These are phyloP conservation scores for Omphalotus guepiniiformis DNA, from an alignment of 768 basidiomycete species.

Conservation along the genomic window DNA sequence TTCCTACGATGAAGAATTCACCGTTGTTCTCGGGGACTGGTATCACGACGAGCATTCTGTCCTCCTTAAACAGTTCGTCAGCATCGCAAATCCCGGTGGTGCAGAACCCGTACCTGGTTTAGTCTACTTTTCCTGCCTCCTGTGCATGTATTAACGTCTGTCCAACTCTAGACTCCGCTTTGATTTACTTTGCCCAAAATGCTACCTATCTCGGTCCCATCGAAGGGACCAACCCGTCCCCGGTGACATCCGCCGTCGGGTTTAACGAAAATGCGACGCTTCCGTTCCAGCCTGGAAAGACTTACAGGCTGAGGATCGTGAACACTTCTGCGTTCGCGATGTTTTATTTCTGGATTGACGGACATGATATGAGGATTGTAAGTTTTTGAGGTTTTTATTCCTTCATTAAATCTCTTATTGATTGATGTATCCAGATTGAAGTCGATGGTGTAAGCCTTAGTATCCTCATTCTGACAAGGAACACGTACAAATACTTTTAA, in stretches of 20 bases:
- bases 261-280: slow-evolving; percentile 88
- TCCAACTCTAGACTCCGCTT: slow-evolving; percentile 53
- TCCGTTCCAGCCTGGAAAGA: slow-evolving; percentile 82
- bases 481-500: too few relatives aligned
- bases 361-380: slow-evolving; percentile 71
- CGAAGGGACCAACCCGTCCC: slow-evolving; percentile 41
- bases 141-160: too few relatives aligned
- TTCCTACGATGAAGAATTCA: slow-evolving; percentile 87
- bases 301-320: slow-evolving; percentile 83
- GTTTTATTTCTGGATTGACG: slow-evolving; percentile 88
- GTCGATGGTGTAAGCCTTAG: too few relatives aligned
- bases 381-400: neutral
- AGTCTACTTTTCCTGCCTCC: too few relatives aligned
- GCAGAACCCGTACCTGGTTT: slow-evolving; percentile 85
- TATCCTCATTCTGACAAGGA: too few relatives aligned
- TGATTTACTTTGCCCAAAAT: slow-evolving; percentile 83
- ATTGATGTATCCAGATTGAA: slow-evolving; percentile 43
- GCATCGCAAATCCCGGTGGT: slow-evolving; percentile 71
- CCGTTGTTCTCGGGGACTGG: slow-evolving; percentile 86
- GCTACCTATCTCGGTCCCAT: slow-evolving; percentile 63
- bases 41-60: slow-evolving; percentile 74
- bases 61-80: slow-evolving; percentile 66
- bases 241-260: slow-evolving; percentile 59
- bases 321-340: slow-evolving; percentile 74
- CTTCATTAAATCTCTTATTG: neutral